These are phyloP conservation scores for Cutaneotrichosporon mucoides DNA, from an alignment of 1,284 basidiomycete species.

Conservation along the genomic window DNA sequence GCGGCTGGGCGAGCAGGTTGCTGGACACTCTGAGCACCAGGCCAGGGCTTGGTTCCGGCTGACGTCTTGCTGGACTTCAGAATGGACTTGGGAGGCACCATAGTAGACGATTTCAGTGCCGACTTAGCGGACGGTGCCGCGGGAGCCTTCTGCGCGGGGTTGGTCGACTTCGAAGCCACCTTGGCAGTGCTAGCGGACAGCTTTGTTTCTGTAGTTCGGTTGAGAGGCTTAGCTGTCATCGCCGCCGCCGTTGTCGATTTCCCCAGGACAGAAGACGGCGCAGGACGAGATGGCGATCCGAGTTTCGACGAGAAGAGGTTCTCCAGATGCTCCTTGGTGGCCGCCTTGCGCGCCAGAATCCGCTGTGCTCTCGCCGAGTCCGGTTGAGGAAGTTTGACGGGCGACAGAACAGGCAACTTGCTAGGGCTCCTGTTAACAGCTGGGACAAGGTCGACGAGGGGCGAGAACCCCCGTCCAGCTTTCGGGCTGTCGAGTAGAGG, in stretches of 20 bases:
- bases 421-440: neutral
- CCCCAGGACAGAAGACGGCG: too few species aligned
- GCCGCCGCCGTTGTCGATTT: too few species aligned
- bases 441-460: too few species aligned
- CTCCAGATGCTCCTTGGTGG: constrained; percentile 1
- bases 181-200: too few species aligned
- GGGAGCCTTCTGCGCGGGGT: too few species aligned
- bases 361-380: neutral
- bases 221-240: too few species aligned
- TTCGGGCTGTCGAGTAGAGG: constrained; percentile 9
- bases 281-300: neutral
- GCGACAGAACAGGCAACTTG: neutral
- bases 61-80: too few species aligned
- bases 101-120: neutral
- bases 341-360: neutral
- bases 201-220: too few species aligned
- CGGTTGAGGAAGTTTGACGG: neutral
- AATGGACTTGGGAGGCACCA: neutral
- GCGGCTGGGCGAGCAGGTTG: neutral
- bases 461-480: too few species aligned
- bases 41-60: too few species aligned
- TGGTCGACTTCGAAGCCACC: too few species aligned
- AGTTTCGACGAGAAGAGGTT: neutral
- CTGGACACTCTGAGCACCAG: too few species aligned
- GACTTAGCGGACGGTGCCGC: neutral